A percentile compares a stretch with the other conserved stretches of the same genome.
These are phyloP conservation scores for Orbilia oligospora DNA, from an alignment of 2,329 filamentous ascomycete species.

Conservation along the genomic window DNA sequence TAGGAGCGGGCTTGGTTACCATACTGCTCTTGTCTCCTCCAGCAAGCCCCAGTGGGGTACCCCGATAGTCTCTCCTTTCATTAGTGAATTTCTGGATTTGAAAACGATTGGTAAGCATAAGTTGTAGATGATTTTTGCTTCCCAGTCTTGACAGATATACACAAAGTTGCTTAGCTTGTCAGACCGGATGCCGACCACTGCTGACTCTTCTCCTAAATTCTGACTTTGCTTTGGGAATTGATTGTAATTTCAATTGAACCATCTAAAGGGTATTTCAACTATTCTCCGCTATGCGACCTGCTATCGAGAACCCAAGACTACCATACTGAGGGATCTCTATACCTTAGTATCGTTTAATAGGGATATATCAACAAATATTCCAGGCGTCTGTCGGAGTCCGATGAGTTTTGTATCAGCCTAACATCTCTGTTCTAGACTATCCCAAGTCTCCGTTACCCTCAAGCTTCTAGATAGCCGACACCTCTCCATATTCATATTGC, in stretches of 20 bases:
- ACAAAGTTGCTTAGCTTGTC: too few relatives aligned
- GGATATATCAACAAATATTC: background rate
- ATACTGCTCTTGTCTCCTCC: background rate
- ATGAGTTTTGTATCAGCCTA: background rate
- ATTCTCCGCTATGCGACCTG: background rate
- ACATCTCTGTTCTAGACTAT: too few relatives aligned
- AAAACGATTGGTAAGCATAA: background rate
- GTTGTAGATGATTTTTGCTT: background rate
- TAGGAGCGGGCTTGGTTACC: background rate
- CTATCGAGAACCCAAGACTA: background rate
- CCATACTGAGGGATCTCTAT: too few relatives aligned
- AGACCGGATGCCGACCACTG: too few relatives aligned
- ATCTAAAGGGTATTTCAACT: conserved; percentile 11
- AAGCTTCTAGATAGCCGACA: background rate
- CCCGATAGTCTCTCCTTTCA: background rate
- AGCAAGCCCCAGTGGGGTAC: background rate
- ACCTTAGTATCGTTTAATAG: background rate
- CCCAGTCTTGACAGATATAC: too few relatives aligned
- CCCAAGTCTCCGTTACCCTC: background rate
- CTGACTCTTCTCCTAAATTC: too few relatives aligned
- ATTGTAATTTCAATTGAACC: background rate
- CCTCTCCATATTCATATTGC: background rate
- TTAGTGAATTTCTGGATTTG: too few relatives aligned
- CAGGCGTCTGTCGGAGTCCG: background rate
- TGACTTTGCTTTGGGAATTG: too few relatives aligned